Base-by-base conservation (phyloP, 2,329 filamentous ascomycete species). In the Calonectria fujianensis region DNA sequence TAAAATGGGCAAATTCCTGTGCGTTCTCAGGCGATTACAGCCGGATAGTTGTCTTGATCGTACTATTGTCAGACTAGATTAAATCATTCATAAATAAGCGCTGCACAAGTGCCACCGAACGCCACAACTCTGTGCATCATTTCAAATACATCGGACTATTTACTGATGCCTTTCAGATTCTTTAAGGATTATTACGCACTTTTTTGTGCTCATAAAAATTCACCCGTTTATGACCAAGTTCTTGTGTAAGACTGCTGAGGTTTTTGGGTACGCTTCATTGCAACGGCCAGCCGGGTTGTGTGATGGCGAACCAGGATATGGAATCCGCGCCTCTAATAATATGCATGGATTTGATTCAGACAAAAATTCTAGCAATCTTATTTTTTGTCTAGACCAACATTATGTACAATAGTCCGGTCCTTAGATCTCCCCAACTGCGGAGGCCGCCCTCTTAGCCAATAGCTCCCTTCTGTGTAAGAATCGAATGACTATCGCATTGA, bases 401-500 rank as follows among this genome's bases (percentile, higher is more conserved):
- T 18, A 63, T 31, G 24, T 29, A 29, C 24, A 41, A 10, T 10
- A 41, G 18, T 11, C 3, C 57, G 2, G 1, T 11, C 14, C 8
- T 65, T 48, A 76, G 16, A 14, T 75, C 50, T 72, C 75, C 1
- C 70, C 75, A 14, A 74, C 51, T 37, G 72, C 41, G 7, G 65
- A 52, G 11, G 52, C 69, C 20, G 37, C 35, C 57, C 41, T 75
- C 61, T 77, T 77, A 0, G 68, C 73, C 13, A 72, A 66, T 18
- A 79, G 0, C 77, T 91, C 88, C n/a, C 85, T 82, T 27, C 84
- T 82, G 69, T 91, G 88, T 41, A 90, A 73, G 64, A 84, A 80
- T 8, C 88, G 84, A 41, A 91, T 89, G 0, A 84, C 70, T n/a
- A 92, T 85, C 0, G 90, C 83, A 4, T 86, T 89, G 0, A 79